Evolutionary conservation across 2,329 filamentous ascomycete genomes (phyloP).

Genomic region (Xylaria sp.): DNA sequence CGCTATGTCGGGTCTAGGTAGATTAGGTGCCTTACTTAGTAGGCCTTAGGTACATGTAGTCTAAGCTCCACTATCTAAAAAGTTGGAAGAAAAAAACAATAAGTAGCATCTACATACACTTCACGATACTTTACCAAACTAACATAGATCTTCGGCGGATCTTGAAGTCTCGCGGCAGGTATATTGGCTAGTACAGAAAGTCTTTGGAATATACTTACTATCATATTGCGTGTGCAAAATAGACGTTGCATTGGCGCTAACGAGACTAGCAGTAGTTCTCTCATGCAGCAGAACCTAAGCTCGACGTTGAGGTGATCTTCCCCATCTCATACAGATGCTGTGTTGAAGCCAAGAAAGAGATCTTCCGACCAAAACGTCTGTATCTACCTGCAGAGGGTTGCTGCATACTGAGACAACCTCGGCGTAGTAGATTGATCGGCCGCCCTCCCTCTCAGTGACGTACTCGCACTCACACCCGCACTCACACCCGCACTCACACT

Average conservation of each 20-base stretch:
- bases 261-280: conserved; percentile 16
- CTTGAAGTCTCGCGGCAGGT: not conserved
- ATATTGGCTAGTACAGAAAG: conserved; percentile 10
- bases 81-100: conserved; percentile 21
- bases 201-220: not conserved
- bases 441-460: conserved; percentile 13
- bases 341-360: conserved; percentile 8
- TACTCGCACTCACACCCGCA: not conserved
- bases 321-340: conserved; percentile 1
- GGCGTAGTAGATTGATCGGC: conserved; percentile 11
- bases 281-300: conserved; percentile 26
- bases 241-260: conserved; percentile 24
- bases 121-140: conserved; percentile 20
- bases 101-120: conserved; percentile 1
- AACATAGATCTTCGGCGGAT: conserved; percentile 16
- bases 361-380: not conserved
- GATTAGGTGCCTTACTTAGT: not conserved
- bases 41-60: too few species aligned
- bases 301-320: conserved; percentile 28
- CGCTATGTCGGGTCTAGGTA: not conserved
- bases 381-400: not conserved
- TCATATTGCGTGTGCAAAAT: conserved; percentile 9
- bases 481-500: not conserved
- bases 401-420: conserved; percentile 4
- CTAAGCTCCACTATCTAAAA: conserved; percentile 28